phyloP scores from a whole-genome alignment of 2,329 filamentous ascomycete species.

The Torrubiella hemipterigena region DNA sequence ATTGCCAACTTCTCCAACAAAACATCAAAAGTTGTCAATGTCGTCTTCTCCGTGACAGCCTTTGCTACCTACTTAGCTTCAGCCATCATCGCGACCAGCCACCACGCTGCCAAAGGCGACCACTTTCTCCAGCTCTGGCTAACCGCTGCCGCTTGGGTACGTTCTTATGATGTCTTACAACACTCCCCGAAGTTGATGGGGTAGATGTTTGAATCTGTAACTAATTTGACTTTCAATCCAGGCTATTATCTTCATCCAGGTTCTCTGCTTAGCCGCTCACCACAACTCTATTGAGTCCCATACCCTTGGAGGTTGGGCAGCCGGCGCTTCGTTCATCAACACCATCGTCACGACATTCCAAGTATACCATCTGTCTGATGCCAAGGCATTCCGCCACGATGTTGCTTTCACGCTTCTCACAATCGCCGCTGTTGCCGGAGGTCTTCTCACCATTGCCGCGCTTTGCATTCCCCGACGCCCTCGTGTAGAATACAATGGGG shows the following conservation, averaged over 20 bases:
- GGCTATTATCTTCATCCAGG: slow-evolving; percentile 40
- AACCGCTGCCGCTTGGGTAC: slow-evolving; percentile 49
- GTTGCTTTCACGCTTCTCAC: slow-evolving; percentile 32
- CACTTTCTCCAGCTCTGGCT: slow-evolving; percentile 38
- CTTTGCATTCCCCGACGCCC: slow-evolving; percentile 55
- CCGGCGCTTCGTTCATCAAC: slow-evolving; percentile 33
- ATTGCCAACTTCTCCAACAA: slow-evolving; percentile 49
- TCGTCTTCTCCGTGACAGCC: slow-evolving; percentile 41
- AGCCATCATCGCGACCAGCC: slow-evolving; percentile 32
- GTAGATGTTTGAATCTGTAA: no score
- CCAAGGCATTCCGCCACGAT: slow-evolving; percentile 19
- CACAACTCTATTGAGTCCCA: slow-evolving; percentile 40
- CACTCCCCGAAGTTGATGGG: no score
- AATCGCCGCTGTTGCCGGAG: slow-evolving; percentile 29
- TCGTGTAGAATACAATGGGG: slow-evolving; percentile 47
- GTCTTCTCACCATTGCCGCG: slow-evolving; percentile 35
- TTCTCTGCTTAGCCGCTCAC: slow-evolving; percentile 33
- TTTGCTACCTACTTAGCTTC: slow-evolving; percentile 42
- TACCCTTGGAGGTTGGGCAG: slow-evolving; percentile 38
- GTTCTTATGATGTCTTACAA: no score
- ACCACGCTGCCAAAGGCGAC: neutral
- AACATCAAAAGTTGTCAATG: slow-evolving; percentile 40
- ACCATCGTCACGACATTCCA: slow-evolving; percentile 31
- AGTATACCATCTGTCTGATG: slow-evolving; percentile 22
- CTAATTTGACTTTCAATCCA: slow-evolving; percentile 21